Percentiles rank a stretch among this genome's conserved stretches.
These are phyloP conservation scores for Gypsophila paniculata DNA, from an alignment of 179 eudicot species.

Conservation along the genomic window DNA sequence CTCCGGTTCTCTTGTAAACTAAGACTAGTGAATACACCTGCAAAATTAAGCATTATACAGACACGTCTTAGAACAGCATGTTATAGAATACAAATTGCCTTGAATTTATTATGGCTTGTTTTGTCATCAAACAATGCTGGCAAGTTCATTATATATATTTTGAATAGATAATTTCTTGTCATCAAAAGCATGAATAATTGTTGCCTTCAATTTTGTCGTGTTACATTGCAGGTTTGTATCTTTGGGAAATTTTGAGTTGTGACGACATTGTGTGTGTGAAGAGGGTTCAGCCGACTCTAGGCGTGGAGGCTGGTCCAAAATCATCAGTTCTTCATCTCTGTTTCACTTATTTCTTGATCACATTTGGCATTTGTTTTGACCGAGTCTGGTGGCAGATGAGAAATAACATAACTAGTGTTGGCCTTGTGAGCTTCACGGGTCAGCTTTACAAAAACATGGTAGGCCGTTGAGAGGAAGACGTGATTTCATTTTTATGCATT, in stretches of 20 bases:
- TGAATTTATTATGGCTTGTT: not conserved
- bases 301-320: too few species aligned
- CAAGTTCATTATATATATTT: not conserved
- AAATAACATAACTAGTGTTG: too few species aligned
- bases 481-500: too few species aligned
- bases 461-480: too few species aligned
- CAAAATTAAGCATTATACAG: constrained; percentile 2
- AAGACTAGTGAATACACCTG: constrained; percentile 5
- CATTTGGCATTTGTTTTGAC: too few species aligned
- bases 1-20: not conserved
- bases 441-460: too few species aligned
- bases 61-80: not conserved
- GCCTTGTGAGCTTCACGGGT: too few species aligned
- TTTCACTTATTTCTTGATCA: too few species aligned
- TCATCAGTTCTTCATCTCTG: too few species aligned
- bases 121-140: constrained; percentile 6
- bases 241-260: not conserved
- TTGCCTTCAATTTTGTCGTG: not conserved
- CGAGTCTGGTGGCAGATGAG: too few species aligned
- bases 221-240: not conserved
- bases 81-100: not conserved
- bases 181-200: not conserved
- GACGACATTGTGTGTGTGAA: not conserved
- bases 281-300: too few species aligned
- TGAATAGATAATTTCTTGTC: not conserved